Conservation (phyloP, 1,284 basidiomycete species). For the Meripilus lineatus region DNA sequence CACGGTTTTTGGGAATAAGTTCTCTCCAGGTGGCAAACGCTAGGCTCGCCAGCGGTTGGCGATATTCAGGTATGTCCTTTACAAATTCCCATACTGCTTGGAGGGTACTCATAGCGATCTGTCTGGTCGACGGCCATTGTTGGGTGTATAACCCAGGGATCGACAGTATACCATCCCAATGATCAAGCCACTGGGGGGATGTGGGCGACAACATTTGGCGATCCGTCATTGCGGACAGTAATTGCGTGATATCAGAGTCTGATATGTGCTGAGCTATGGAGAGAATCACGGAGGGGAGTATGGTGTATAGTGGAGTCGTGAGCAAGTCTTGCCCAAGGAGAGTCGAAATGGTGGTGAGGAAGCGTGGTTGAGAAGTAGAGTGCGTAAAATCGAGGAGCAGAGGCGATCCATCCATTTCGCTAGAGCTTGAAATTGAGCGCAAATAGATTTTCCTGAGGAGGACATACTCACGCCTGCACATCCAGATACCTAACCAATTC, state of each 20-base stretch:
- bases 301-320: slow-evolving; percentile 46
- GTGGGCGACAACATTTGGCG: slow-evolving; percentile 66
- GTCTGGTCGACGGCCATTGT: slow-evolving; percentile 48
- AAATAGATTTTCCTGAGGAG: not conserved
- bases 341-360: slow-evolving; percentile 53
- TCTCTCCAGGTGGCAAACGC: slow-evolving; percentile 50
- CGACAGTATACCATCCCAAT: slow-evolving; percentile 56
- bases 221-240: slow-evolving; percentile 55
- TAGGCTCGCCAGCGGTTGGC: slow-evolving; percentile 53
- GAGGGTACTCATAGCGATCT: slow-evolving; percentile 50
- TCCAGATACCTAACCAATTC: slow-evolving; percentile 53
- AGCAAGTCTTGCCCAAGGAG: slow-evolving; percentile 58
- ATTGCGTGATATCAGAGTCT: slow-evolving; percentile 55
- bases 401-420: slow-evolving; percentile 47
- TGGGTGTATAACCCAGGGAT: slow-evolving; percentile 43
- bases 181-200: slow-evolving; percentile 60
- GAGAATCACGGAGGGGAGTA: slow-evolving; percentile 58
- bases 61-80: slow-evolving; percentile 62
- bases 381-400: slow-evolving; percentile 50
- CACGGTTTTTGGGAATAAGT: slow-evolving; percentile 30
- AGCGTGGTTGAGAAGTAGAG: slow-evolving; percentile 45
- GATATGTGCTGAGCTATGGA: slow-evolving; percentile 57
- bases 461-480: slow-evolving; percentile 43
- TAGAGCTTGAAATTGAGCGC: slow-evolving; percentile 22
- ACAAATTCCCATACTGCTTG: slow-evolving; percentile 56